Base-by-base conservation (phyloP, 345 rosid species). In the Sisymbrium irio region DNA sequence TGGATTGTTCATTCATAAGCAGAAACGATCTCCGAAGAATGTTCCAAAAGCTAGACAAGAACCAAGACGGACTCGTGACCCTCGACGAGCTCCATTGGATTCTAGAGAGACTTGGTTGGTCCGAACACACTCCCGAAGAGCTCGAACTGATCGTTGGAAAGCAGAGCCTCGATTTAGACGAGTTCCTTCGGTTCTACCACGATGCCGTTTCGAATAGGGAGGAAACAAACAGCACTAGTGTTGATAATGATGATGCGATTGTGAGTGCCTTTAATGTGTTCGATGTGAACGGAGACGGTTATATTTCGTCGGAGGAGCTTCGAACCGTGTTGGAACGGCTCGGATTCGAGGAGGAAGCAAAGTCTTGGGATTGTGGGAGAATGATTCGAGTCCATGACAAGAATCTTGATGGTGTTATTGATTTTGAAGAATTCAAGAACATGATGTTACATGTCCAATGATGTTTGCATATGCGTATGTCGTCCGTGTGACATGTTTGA, bases 361-460 rank as follows among this genome's bases (percentile, higher is more conserved):
- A 57, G 47, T 77, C 82, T 5, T 84, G 73, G 60, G 95, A 90
- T 39, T 93, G 97, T 63, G 77, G 65, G 5, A 81, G 69, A 40
- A 92, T 92, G 98, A 90, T 92, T 53, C 44, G 84, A 1, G 78
- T 53, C 17, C 87, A 77, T 59, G 98, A 90, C 61, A 79, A 86
- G 20, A 90, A 88, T 65, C 79, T 75, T 20, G 98, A 92, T 44
- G 98, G 96, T 14, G 49, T 81, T 74, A 84, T 92, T 39, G 98
- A 92, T 81, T 87, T 87, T 45, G 78, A 90, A 45, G 96, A 92
- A 53, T 92, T 92, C 82, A 89, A 88, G 86, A 80, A 72, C 71
- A 92, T 92, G 97, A 82, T 92, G 80, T 53, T 83, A 71, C 73
- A 77, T 71, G 71, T 77, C 12, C 11, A 47, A 3, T 76, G 45